Evolutionary conservation across 441 rosid species (phyloP), one percentile per base, ranked within the genome.

Genomic region (Euphorbia schlechtendalii): DNA sequence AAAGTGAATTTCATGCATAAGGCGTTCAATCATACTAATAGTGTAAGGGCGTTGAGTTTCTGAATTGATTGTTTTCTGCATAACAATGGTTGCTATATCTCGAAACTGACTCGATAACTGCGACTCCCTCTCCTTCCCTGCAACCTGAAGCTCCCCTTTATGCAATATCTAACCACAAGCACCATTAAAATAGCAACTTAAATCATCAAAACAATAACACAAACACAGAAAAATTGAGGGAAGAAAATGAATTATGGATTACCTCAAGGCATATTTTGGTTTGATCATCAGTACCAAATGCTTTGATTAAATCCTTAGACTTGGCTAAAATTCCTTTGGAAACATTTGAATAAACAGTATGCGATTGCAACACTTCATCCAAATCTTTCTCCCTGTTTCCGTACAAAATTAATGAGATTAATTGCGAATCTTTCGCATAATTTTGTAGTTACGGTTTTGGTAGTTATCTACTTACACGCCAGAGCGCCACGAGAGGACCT

Each of bases 401-500:
- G 36, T 10, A 69, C 41, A 36, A 48, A 25, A 63, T 59, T 18
- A 25, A 27, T 17, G 7, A 54, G 36, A 28, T n/a, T 3, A 53
- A 30, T 56, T 48, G 25, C 68, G 24, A 24, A 18, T 17, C 17
- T 65, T 27, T 15, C 55, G 7, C 17, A 59, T 20, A 54, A 40
- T 5, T 11, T 54, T 9, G 2, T 18, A 38, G 36, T 22, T 14
- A 36, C 5, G 8, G 21, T 30, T 32, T 4, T 45, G 18, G 36
- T 8, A 43, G 45, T 12, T 21, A 17, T 25, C 34, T 3, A 66
- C 96, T 82, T 77, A 94, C 99, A 87, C 96, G 77, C 87, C 84
- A 22, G 96, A 87, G 56, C 99, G 99, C 99, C 99, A 94, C 3
- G 98, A 94, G 56, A 94, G 96, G 84, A 94, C 98, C 79, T 94